Evolutionary conservation across 169 alveolate genomes (phyloP), one percentile per base, ranked within the genome.

Genomic region (Babesia ovis): DNA sequence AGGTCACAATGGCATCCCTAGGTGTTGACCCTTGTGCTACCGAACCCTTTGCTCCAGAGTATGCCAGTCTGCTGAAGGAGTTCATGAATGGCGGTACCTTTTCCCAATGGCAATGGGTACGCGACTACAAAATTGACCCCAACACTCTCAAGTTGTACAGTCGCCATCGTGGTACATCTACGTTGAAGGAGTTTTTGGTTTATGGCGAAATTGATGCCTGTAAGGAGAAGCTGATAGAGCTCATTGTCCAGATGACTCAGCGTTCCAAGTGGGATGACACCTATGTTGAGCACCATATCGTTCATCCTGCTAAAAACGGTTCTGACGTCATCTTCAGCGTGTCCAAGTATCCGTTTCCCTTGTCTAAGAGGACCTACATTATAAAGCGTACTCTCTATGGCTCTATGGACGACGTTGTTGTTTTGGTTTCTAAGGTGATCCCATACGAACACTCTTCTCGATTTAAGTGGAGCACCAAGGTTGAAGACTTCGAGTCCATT

Each of bases 311-410:
- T 18, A 27, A 18, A 22, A 61, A 57, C n/a, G 72, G 61, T 23
- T 51, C 73, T 9, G 89, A 81, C 61, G 31, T 81, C 22, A 39
- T 64, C 11, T 71, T 34, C 68, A 50, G 64, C 3, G 89, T 66
- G 4, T 81, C 89, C 27, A 81, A 81, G 69, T 81, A 72, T 61
- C 89, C 89, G 31, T 81, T 81, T 46, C 89, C 89, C 12, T 53
- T 81, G 16, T 42, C 85, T 23, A 70, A 72, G 61, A 67, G 89
- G 32, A 50, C 81, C 22, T 81, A 81, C 37, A 34, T 61, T 32
- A 41, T 72, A 22, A 66, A 79, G n/a, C 59, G 89, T 22, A 62
- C 85, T 8, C 32, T 72, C 18, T 72, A 71, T 56, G 74, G 70
- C 32, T 46, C 74, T 16, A 58, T 45, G 25, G 80, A 81, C 9